Conservation (phyloP, 805 yeast species). For the Vanderwaltozyma tropicalis region DNA sequence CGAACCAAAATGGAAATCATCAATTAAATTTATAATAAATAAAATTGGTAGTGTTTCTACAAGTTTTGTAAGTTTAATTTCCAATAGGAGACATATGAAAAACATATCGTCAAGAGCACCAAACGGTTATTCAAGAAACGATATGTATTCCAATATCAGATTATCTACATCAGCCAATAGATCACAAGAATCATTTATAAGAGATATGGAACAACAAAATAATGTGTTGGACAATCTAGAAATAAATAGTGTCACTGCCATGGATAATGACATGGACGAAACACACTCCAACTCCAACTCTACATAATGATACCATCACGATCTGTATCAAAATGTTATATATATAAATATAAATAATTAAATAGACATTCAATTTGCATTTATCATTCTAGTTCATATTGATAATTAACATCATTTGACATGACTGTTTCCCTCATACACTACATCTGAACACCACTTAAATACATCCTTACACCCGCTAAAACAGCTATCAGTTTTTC, state of each 20-base stretch:
- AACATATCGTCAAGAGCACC: neutral
- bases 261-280: neutral
- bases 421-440: no score
- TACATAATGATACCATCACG: neutral
- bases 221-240: constrained; percentile 33
- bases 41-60: neutral
- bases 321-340: neutral
- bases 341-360: no score
- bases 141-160: neutral
- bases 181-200: constrained; percentile 23
- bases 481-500: no score
- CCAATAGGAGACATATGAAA: neutral
- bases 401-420: no score
- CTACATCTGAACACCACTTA: no score
- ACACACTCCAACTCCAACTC: neutral
- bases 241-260: constrained; percentile 11
- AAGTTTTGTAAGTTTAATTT: neutral
- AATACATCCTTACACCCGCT: no score
- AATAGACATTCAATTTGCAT: no score
- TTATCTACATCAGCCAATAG: constrained; percentile 8
- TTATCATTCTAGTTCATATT: no score
- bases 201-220: constrained; percentile 34
- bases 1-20: constrained; percentile 5
- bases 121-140: neutral
- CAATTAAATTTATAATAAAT: neutral